Conservation (phyloP, 1,284 basidiomycete species). For the Pseudozyma thailandica region DNA sequence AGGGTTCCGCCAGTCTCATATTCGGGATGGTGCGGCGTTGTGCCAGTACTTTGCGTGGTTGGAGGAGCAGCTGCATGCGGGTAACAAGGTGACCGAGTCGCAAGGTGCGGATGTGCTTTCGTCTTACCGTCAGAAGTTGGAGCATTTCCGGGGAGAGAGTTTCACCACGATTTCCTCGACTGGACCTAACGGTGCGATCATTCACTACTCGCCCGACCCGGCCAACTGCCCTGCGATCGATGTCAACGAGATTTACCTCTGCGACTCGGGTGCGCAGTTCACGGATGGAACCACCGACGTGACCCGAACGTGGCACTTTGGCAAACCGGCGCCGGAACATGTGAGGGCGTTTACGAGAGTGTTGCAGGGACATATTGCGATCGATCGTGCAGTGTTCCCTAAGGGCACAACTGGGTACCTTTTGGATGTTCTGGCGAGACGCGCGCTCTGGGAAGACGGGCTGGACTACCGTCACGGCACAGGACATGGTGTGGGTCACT, state of each 20-base stretch:
- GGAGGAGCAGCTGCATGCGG: slow-evolving; percentile 79
- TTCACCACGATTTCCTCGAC: slow-evolving; percentile 90
- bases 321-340: slow-evolving; percentile 82
- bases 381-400: slow-evolving; percentile 87
- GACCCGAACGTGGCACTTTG: slow-evolving; percentile 87
- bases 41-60: slow-evolving; percentile 87
- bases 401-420: slow-evolving; percentile 81
- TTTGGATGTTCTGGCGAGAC: slow-evolving; percentile 85
- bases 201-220: slow-evolving; percentile 89
- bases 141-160: slow-evolving; percentile 84
- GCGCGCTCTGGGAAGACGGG: slow-evolving; percentile 89
- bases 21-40: slow-evolving; percentile 89
- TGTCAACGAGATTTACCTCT: slow-evolving; percentile 77
- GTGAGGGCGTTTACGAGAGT: slow-evolving; percentile 91
- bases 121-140: slow-evolving; percentile 80
- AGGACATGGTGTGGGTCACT: slow-evolving; percentile 64
- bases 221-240: slow-evolving; percentile 78
- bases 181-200: slow-evolving; percentile 91
- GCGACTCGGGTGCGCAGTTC: slow-evolving; percentile 92
- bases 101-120: slow-evolving; percentile 83
- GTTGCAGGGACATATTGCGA: slow-evolving; percentile 92
- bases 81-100: slow-evolving; percentile 80
- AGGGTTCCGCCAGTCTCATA: slow-evolving; percentile 88
- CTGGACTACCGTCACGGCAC: slow-evolving; percentile 74
- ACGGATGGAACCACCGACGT: slow-evolving; percentile 94